Evolutionary conservation across 140 eudicot genomes (phyloP), one percentile per base, ranked within the genome.

Genomic region (Anethum foeniculum): DNA sequence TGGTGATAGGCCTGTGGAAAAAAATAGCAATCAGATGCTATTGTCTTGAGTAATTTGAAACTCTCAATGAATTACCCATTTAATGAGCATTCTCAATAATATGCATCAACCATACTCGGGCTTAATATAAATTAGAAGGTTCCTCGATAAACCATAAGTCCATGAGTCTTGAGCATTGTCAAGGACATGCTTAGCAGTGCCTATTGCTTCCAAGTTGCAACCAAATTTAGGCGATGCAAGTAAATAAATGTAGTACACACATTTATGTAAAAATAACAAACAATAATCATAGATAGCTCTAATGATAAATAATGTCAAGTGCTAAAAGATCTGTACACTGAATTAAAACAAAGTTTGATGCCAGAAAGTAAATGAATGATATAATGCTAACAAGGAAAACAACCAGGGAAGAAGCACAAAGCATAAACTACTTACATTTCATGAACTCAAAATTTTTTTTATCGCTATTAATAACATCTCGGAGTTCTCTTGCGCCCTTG

Each of bases 401-500:
- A 71, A 71, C 30, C 32, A 34, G 32, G 76, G 47, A 44, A 72
- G 25, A 36, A 21, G 49, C 47, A 72, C 28, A 72, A 41, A 51
- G 38, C 46, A 78, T 49, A 58, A 36, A 77, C 16, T 49, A 71
- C 97, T 80, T 94, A 94, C 98, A 28, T 81, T 81, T 89, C 82
- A 83, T 83, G 25, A 92, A 77, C 19, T 86, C 91, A 60, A 92
- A 92, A 43, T 89, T 89, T 12, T 83, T 88, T 73, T 65, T 58
- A 30, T 32, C 74, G 60, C 84, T 84, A n/a, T 73, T 71, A 49
- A 81, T 69, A 79, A 85, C 96, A 23, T 90, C 96, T 84, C 79
- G 88, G 77, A 94, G 96, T 62, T 79, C 77, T 78, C 77, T 79
- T 86, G 84, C 89, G 41, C 83, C 77, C 84, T 76, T 92, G 73